Evolutionary conservation across 192 early-diverging fungal species (phyloP), one percentile per base, ranked within the genome.

Genomic region (Coemansia furcata): DNA sequence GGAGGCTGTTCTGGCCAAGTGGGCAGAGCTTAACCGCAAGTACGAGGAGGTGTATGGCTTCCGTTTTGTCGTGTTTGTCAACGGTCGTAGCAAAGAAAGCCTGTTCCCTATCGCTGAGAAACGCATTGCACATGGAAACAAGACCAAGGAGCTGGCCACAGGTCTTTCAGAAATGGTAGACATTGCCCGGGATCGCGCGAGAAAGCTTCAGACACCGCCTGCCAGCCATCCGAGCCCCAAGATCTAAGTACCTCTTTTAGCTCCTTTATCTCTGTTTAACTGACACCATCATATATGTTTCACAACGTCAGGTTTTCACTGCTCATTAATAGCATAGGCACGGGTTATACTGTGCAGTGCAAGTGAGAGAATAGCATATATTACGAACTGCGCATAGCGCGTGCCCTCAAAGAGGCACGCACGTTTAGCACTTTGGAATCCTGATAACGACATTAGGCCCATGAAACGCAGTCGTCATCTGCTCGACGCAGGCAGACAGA

Each of bases 51-150:
- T 82, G 38, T 92, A 89, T 57, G 91, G 90, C 0, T 94, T 94
- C 85, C 87, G 88, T 59, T 94, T 92, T 75, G 89, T 94, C 15
- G 83, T 94, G 29, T 94, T 94, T 85, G 92, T 94, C 46, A 87
- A 88, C 60, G 91, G 91, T 15, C 88, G 92, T 6, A 85, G 87
- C 52, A 86, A 89, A 58, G 79, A 80, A 67, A 87, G 90, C 40
- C 86, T 95, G 60, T 86, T 95, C 39, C 91, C 91, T 10, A 86
- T 94, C 19, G 82, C 93, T 57, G 85, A 91, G 62, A 77, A 90
- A 39, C 72, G 89, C 44, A 86, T 95, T 60, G 67, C 82, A 5
- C 75, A 87, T 68, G 86, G 87, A 46, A 78, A 87, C 59, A 78
- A 68, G 61, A 86, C 80, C 55, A 73, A 84, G 36, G 94, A 95